These are phyloP conservation scores for Sesbania bispinosa DNA, from an alignment of 306 rosid species.

Conservation along the genomic window DNA sequence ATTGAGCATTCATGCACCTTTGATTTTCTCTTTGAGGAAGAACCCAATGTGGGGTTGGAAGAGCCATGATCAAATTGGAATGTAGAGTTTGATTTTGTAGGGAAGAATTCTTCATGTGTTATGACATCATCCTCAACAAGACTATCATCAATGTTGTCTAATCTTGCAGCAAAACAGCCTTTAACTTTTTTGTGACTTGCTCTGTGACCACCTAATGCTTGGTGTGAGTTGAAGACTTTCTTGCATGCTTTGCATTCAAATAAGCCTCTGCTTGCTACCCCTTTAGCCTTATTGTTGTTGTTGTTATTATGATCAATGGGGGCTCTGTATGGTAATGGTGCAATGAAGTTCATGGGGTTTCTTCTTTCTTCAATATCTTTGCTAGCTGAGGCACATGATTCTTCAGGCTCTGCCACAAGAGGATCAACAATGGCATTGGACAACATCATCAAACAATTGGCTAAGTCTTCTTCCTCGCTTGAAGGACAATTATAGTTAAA, in stretches of 20 bases:
- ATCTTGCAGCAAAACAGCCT: constrained; percentile 86
- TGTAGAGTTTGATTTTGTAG: constrained; percentile 48
- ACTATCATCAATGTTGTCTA: constrained; percentile 47
- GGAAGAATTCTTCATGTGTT: constrained; percentile 55
- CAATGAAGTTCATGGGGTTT: constrained; percentile 43
- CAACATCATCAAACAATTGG: constrained; percentile 91
- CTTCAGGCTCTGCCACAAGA: constrained; percentile 52
- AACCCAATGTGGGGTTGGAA: constrained; percentile 30
- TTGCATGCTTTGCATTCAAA: constrained; percentile 96
- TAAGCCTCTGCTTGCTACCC: constrained; percentile 48
- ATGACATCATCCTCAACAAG: constrained; percentile 53
- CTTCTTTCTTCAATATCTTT: constrained; percentile 70
- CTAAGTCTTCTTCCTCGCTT: constrained; percentile 86
- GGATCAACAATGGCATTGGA: constrained; percentile 67
- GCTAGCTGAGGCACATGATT: constrained; percentile 79
- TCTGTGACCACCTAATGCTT: constrained; percentile 94
- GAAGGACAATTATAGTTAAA: constrained; percentile 56
- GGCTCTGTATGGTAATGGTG: constrained; percentile 43
- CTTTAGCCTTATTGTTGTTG: constrained; percentile 46
- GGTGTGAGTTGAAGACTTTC: constrained; percentile 91
- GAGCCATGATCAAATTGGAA: constrained; percentile 44
- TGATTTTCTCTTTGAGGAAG: constrained; percentile 60
- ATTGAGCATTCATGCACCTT: constrained; percentile 93
- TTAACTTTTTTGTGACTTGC: constrained; percentile 97
- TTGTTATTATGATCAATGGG: constrained; percentile 17